Evolutionary conservation across 1,284 basidiomycete genomes (phyloP).

Genomic region (Boletus semigastroideus): DNA sequence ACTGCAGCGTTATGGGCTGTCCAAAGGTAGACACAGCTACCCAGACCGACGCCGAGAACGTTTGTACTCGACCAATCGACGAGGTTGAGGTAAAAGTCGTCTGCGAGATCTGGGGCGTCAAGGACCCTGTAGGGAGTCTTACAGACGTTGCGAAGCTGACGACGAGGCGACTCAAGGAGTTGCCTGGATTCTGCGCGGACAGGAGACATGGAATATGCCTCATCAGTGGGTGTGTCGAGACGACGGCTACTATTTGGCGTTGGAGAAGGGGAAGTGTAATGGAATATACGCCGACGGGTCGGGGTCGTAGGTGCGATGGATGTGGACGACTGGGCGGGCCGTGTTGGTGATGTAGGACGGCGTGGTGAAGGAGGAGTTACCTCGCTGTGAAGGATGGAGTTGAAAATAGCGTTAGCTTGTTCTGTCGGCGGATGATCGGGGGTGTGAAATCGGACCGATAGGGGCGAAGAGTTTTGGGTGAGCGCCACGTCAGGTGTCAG

Average conservation of each 20-base stretch:
- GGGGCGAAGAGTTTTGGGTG: neutral
- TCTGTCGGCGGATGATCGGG: slow-evolving; percentile 40
- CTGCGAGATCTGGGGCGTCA: slow-evolving; percentile 94
- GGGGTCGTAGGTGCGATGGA: slow-evolving; percentile 58
- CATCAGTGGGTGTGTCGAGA: slow-evolving; percentile 76
- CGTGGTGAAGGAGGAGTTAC: slow-evolving; percentile 68
- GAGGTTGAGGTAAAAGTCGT: slow-evolving; percentile 98
- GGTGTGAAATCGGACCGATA: slow-evolving; percentile 8
- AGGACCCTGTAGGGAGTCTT: slow-evolving; percentile 98
- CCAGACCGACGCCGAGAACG: slow-evolving; percentile 91
- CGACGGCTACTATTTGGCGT: slow-evolving; percentile 52
- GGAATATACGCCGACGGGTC: slow-evolving; percentile 63
- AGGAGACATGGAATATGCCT: slow-evolving; percentile 88
- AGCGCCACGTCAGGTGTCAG: neutral
- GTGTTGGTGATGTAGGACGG: slow-evolving; percentile 60
- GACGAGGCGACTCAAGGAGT: slow-evolving; percentile 84
- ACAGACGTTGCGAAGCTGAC: slow-evolving; percentile 80
- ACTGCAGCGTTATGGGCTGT: slow-evolving; percentile 92
- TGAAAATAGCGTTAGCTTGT: slow-evolving; percentile 78
- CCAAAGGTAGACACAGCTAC: slow-evolving; percentile 95
- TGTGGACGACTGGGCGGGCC: slow-evolving; percentile 40
- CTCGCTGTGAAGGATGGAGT: slow-evolving; percentile 69
- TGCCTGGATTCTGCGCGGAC: slow-evolving; percentile 82
- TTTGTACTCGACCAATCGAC: slow-evolving; percentile 98
- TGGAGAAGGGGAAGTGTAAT: slow-evolving; percentile 59